These are phyloP conservation scores for rapeseed (Brassica napus) DNA, from an alignment of 345 rosid species.

Conservation along the genomic window DNA sequence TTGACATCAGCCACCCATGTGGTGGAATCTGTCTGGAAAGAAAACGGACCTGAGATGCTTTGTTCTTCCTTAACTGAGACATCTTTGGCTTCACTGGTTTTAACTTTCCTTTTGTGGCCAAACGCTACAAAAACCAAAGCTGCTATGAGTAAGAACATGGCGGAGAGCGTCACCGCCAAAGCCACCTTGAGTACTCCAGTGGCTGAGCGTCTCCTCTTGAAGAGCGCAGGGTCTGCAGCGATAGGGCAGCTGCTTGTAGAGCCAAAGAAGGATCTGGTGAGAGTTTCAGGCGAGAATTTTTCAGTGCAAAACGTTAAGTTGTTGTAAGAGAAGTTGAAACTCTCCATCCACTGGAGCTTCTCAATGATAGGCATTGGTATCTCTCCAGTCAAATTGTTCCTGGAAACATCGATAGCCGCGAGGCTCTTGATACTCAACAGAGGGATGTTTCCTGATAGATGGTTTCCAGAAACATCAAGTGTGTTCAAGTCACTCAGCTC, in stretches of 20 bases:
- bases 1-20: constrained; percentile 96
- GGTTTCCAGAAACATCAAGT: constrained; percentile 79
- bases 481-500: constrained; percentile 51
- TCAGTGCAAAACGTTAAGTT: constrained; percentile 74
- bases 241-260: constrained; percentile 75
- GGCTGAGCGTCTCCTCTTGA: constrained; percentile 48
- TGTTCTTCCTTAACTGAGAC: constrained; percentile 70
- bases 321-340: constrained; percentile 87
- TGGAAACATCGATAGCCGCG: constrained; percentile 67
- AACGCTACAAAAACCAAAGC: constrained; percentile 68
- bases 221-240: constrained; percentile 70
- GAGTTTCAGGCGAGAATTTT: constrained; percentile 47
- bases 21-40: constrained; percentile 87
- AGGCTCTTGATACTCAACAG: constrained; percentile 48
- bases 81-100: constrained; percentile 59
- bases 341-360: constrained; percentile 62
- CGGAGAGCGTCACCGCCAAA: constrained; percentile 62
- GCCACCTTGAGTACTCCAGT: constrained; percentile 64
- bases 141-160: constrained; percentile 63
- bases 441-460: constrained; percentile 67
- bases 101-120: constrained; percentile 58
- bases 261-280: constrained; percentile 60
- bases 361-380: constrained; percentile 58
- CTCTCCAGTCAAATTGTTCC: constrained; percentile 80
- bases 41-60: constrained; percentile 77